Percentiles rank a stretch among this genome's conserved stretches.
Evolutionary conservation across 352 stramenopile species (phyloP).

Genomic region (Aphanomyces invadans): DNA sequence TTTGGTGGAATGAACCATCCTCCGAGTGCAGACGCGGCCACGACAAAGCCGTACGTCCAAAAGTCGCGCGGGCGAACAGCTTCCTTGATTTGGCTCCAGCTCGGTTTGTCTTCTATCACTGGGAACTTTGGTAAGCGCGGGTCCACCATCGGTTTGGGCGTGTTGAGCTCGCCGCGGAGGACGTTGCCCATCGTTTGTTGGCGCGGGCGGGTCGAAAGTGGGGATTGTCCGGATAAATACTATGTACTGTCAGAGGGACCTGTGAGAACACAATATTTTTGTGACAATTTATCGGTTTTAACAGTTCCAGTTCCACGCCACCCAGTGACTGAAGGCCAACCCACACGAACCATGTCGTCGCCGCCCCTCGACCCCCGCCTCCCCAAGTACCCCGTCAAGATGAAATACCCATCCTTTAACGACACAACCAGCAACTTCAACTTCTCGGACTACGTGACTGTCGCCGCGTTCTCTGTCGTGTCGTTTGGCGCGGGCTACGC

Average conservation of each 20-base stretch:
- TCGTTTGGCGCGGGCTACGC: conserved; percentile 74
- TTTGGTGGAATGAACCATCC: conserved; percentile 15
- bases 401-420: conserved; percentile 65
- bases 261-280: not conserved
- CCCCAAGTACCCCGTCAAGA: conserved; percentile 68
- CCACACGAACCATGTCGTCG: not conserved
- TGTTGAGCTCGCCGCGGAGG: conserved; percentile 9
- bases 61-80: conserved; percentile 8
- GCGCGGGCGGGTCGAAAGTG: too few species aligned
- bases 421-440: conserved; percentile 68
- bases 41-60: conserved; percentile 5
- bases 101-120: conserved; percentile 20
- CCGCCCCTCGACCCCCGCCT: conserved; percentile 44
- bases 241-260: not conserved
- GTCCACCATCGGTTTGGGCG: conserved; percentile 22
- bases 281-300: not conserved
- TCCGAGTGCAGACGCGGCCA: not conserved
- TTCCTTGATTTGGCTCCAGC: conserved; percentile 7
- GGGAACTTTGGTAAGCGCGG: conserved; percentile 19
- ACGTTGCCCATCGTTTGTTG: not conserved
- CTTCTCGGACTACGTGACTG: conserved; percentile 53
- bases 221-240: not conserved
- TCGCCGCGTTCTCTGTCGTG: conserved; percentile 42
- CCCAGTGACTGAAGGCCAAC: conserved; percentile 1
- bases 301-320: conserved; percentile 23